Conservation (phyloP, 2,329 filamentous ascomycete species). For the Huntiella moniliformis region DNA sequence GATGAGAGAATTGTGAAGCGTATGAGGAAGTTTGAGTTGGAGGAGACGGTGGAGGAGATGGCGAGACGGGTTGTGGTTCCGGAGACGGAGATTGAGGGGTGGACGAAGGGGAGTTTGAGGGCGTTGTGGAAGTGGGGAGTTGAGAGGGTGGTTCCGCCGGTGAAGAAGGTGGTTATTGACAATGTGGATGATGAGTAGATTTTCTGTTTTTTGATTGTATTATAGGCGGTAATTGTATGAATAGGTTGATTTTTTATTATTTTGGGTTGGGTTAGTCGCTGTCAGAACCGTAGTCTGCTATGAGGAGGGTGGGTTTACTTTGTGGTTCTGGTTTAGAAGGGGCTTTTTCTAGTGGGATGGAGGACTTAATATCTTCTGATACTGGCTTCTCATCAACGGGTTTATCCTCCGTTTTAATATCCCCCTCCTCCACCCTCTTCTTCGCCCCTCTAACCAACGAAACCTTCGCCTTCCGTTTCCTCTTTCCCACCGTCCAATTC, state of each 20-base stretch:
- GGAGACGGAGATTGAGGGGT: constrained; percentile 51
- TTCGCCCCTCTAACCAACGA: constrained; percentile 18
- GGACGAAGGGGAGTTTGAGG: constrained; percentile 42
- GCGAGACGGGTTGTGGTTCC: constrained; percentile 43
- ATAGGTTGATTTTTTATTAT: constrained; percentile 1
- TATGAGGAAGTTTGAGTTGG: constrained; percentile 64
- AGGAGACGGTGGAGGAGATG: constrained; percentile 48
- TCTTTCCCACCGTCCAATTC: constrained; percentile 16
- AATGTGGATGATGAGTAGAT: constrained; percentile 19
- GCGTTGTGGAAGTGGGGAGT: constrained; percentile 33
- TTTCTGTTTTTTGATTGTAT: constrained; percentile 1
- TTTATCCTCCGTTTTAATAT: background rate
- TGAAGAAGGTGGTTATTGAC: constrained; percentile 23
- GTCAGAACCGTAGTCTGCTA: constrained; percentile 38
- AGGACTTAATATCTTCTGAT: background rate
- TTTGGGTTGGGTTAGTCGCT: constrained; percentile 3
- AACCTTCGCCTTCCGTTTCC: constrained; percentile 14
- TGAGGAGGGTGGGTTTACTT: constrained; percentile 15
- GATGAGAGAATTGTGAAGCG: constrained; percentile 57
- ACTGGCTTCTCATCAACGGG: background rate
- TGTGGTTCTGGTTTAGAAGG: too few relatives aligned
- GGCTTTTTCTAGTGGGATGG: background rate
- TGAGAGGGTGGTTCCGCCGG: constrained; percentile 22
- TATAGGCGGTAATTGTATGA: constrained; percentile 10
- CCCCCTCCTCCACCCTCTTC: constrained; percentile 16